Evolutionary conservation across 1,139 yeast species (phyloP).

Genomic region (Tardiomyces digboiensis): DNA sequence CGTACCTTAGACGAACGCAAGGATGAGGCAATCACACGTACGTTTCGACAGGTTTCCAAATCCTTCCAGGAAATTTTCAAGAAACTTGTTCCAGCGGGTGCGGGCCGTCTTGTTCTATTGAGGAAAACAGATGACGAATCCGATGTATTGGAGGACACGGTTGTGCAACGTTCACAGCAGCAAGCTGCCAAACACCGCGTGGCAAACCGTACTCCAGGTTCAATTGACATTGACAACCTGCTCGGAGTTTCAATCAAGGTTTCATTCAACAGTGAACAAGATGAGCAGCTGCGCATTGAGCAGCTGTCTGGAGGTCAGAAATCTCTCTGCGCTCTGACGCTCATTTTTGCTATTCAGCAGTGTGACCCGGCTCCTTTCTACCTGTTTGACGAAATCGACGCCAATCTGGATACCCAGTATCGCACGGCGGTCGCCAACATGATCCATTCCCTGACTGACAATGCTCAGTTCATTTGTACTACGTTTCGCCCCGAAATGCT

Average conservation of each 20-base stretch:
- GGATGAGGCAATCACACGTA: constrained; percentile 69
- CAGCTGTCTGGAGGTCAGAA: constrained; percentile 97
- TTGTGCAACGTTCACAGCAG: neutral
- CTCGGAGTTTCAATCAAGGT: constrained; percentile 82
- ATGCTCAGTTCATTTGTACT: constrained; percentile 81
- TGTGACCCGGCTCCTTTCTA: constrained; percentile 98
- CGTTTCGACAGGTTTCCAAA: constrained; percentile 67
- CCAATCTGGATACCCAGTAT: constrained; percentile 88
- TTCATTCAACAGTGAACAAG: constrained; percentile 78
- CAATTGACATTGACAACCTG: constrained; percentile 43
- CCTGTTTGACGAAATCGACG: constrained; percentile 92
- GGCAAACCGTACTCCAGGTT: neutral
- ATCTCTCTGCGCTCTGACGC: constrained; percentile 87
- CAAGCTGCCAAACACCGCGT: neutral
- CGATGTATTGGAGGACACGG: constrained; percentile 8
- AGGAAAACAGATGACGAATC: constrained; percentile 27
- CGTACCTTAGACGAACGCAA: constrained; percentile 67
- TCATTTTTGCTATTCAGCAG: constrained; percentile 86
- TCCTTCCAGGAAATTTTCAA: constrained; percentile 71
- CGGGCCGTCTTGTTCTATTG: constrained; percentile 65
- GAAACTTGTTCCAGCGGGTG: constrained; percentile 75
- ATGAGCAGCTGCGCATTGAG: constrained; percentile 83
- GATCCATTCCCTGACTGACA: constrained; percentile 51
- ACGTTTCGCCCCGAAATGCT: constrained; percentile 94
- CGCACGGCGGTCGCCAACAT: constrained; percentile 79